These are phyloP conservation scores for Lactarius indigo DNA, from an alignment of 768 basidiomycete species.

Conservation along the genomic window DNA sequence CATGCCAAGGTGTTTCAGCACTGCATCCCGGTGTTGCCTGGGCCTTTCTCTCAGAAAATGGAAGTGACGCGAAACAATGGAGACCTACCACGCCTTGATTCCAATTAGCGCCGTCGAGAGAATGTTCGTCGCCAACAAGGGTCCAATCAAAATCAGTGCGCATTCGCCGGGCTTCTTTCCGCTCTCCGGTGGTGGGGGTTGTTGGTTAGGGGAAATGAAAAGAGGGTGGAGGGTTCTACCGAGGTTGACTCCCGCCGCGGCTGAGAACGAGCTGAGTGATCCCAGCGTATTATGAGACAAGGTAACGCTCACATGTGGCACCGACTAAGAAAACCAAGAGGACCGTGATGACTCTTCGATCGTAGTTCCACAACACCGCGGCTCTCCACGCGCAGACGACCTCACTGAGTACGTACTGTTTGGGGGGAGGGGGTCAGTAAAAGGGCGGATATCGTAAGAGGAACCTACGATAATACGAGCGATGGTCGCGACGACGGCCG, in stretches of 20 bases:
- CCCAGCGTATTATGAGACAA: background rate
- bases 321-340: slow-evolving; percentile 13
- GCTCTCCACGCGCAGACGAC: slow-evolving; percentile 21
- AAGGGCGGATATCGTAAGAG: background rate
- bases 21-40: slow-evolving; percentile 9
- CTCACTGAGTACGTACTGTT: slow-evolving; percentile 9
- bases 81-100: slow-evolving; percentile 14
- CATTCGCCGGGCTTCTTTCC: background rate
- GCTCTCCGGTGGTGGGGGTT: background rate
- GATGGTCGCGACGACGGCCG: slow-evolving; percentile 5
- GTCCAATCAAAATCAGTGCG: slow-evolving; percentile 12
- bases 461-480: slow-evolving; percentile 5
- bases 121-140: slow-evolving; percentile 13
- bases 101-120: slow-evolving; percentile 15
- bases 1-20: background rate
- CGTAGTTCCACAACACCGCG: slow-evolving; percentile 17
- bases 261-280: background rate
- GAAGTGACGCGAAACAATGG: background rate
- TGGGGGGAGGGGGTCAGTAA: background rate
- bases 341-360: slow-evolving; percentile 7
- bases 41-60: background rate
- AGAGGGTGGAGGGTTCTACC: background rate
- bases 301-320: background rate
- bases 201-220: background rate
- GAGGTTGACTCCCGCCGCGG: slow-evolving; percentile 4